These are phyloP conservation scores for Mycena sp. DNA, from an alignment of 1,284 basidiomycete genomes.

Conservation along the genomic window DNA sequence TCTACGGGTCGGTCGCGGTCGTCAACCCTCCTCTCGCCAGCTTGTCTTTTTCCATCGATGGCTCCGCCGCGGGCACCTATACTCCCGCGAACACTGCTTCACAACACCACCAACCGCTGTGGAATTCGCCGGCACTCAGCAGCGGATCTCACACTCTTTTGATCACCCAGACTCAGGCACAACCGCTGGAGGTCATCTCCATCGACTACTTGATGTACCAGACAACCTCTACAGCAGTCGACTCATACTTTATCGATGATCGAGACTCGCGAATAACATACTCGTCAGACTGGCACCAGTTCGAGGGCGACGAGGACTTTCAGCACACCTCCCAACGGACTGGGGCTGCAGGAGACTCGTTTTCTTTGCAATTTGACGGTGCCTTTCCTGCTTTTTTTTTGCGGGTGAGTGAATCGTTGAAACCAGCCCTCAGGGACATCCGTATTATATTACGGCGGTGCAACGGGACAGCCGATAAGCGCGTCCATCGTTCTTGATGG, in stretches of 20 bases:
- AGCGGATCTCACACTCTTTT: conserved; percentile 2
- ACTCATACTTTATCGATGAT: conserved; percentile 16
- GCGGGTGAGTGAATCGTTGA: not conserved
- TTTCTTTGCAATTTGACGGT: conserved; percentile 7
- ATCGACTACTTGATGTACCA: conserved; percentile 20
- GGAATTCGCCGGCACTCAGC: not conserved
- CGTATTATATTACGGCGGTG: not conserved
- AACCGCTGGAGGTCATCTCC: not conserved
- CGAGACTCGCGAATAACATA: conserved; percentile 8
- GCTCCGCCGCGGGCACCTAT: not conserved
- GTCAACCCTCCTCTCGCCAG: not conserved
- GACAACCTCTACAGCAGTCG: not conserved
- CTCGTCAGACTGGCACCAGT: not conserved
- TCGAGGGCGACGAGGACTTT: not conserved
- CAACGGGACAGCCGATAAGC: not conserved
- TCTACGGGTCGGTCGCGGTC: not conserved
- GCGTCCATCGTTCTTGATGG: conserved; percentile 18
- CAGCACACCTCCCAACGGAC: conserved; percentile 1
- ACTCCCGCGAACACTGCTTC: not conserved
- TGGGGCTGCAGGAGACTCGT: not conserved
- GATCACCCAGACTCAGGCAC: not conserved
- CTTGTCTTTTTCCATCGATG: conserved; percentile 1
- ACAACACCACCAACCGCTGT: not conserved
- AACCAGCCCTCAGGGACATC: not conserved
- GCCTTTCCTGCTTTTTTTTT: not conserved